A percentile compares a stretch with the other conserved stretches of the same genome.
These are phyloP conservation scores for Alternaria metachromatica DNA, from an alignment of 2,329 filamentous ascomycete species.

Conservation along the genomic window DNA sequence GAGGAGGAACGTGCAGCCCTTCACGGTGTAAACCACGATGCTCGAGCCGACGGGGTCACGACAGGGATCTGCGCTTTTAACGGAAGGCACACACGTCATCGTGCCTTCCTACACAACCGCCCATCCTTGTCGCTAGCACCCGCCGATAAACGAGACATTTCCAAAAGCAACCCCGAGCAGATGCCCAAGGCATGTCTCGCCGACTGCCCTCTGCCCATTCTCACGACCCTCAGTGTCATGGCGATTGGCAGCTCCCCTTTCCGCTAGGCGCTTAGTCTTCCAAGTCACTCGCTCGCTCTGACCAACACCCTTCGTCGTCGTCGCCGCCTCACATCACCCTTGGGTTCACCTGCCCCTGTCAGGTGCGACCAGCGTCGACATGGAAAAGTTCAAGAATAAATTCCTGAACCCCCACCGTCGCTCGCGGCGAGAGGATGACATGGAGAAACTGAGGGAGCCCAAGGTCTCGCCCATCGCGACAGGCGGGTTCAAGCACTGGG, in stretches of 20 bases:
- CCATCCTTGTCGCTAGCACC: constrained; percentile 20
- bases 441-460: constrained; percentile 23
- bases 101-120: constrained; percentile 17
- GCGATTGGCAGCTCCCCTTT: constrained; percentile 9
- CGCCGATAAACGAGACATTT: constrained; percentile 18
- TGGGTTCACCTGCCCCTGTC: constrained; percentile 29
- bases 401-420: constrained; percentile 34
- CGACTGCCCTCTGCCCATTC: background rate
- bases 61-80: background rate
- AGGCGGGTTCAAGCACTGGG: constrained; percentile 48
- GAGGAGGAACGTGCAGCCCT: constrained; percentile 5
- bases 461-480: constrained; percentile 13
- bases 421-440: constrained; percentile 32
- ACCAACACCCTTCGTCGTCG: constrained; percentile 10
- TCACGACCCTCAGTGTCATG: constrained; percentile 10
- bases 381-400: constrained; percentile 47
- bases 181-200: background rate
- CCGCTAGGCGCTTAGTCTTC: constrained; percentile 6
- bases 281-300: constrained; percentile 12
- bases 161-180: constrained; percentile 10
- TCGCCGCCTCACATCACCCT: constrained; percentile 12
- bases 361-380: constrained; percentile 28
- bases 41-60: constrained; percentile 4
- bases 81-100: constrained; percentile 33
- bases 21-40: constrained; percentile 12